Percentiles rank a stretch among this genome's conserved stretches.
These are phyloP conservation scores for Leccinum rimulosum DNA, from an alignment of 768 basidiomycete species.

Conservation along the genomic window DNA sequence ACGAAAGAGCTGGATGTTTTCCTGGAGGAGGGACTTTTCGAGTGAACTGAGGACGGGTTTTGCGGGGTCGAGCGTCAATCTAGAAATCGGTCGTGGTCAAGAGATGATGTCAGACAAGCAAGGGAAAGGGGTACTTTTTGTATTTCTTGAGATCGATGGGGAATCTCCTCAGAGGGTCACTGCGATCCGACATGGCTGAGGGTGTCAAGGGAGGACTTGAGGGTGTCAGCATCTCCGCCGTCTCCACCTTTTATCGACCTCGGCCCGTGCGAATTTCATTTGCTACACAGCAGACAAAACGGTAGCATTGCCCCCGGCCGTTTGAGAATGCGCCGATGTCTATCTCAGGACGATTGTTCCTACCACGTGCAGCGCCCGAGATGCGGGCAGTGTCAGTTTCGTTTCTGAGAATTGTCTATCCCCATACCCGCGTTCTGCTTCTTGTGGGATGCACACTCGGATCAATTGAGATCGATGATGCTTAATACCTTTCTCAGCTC, in stretches of 20 bases:
- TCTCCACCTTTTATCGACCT: conserved; percentile 21
- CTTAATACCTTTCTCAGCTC: no score
- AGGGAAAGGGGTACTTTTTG: conserved; percentile 53
- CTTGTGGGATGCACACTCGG: no score
- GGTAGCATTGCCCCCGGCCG: background rate
- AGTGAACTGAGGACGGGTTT: conserved; percentile 61
- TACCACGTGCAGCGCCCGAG: no score
- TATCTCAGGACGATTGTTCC: background rate
- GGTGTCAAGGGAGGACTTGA: background rate
- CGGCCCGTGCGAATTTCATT: conserved; percentile 27
- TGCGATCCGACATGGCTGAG: conserved; percentile 27
- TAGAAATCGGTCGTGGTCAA: conserved; percentile 28
- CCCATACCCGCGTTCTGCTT: no score
- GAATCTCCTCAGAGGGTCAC: conserved; percentile 46
- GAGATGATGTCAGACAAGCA: background rate
- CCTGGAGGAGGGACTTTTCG: conserved; percentile 53
- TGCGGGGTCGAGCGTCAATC: conserved; percentile 70
- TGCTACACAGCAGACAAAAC: background rate
- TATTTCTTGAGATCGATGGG: conserved; percentile 77
- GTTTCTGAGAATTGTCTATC: no score
- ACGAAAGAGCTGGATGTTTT: conserved; percentile 78
- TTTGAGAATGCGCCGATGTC: background rate
- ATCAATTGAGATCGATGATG: no score
- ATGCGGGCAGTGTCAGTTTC: no score
- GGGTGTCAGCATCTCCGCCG: background rate